Percentiles rank a stretch among this genome's conserved stretches.
Conservation (phyloP, 2,329 filamentous ascomycete genomes). For the Penicillium vulpinum region DNA sequence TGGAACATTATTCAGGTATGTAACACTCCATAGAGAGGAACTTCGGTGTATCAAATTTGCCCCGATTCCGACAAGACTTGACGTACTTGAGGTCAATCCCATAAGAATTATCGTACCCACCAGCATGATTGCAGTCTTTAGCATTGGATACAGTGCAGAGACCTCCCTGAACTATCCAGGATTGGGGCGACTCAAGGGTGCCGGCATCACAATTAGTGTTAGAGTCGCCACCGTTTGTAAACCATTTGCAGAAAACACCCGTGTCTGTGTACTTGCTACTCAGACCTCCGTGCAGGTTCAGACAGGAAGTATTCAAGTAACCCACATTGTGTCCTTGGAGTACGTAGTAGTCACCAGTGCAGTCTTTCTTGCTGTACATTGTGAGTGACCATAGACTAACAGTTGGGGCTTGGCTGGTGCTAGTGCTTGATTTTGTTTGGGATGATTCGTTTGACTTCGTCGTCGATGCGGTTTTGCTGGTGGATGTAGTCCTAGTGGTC, state of each 20-base stretch:
- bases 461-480: not conserved
- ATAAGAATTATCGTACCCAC: no score
- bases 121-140: not conserved
- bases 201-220: not conserved
- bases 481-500: not conserved
- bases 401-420: not conserved
- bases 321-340: constrained; percentile 7
- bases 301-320: not conserved
- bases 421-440: not conserved
- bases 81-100: no score
- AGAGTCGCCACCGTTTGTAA: not conserved
- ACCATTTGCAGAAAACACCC: not conserved
- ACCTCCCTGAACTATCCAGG: not conserved
- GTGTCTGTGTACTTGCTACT: not conserved
- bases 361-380: constrained; percentile 10
- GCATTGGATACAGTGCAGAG: not conserved
- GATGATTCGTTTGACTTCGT: no score
- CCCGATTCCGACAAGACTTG: not conserved
- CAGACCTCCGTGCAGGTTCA: not conserved
- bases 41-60: not conserved
- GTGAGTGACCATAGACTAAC: constrained; percentile 4
- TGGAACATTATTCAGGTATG: no score
- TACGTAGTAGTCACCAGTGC: constrained; percentile 14
- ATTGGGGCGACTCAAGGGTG: not conserved
- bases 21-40: no score